Base-by-base conservation (phyloP, 495 filamentous ascomycete species). In the Penicillium desertorum region DNA sequence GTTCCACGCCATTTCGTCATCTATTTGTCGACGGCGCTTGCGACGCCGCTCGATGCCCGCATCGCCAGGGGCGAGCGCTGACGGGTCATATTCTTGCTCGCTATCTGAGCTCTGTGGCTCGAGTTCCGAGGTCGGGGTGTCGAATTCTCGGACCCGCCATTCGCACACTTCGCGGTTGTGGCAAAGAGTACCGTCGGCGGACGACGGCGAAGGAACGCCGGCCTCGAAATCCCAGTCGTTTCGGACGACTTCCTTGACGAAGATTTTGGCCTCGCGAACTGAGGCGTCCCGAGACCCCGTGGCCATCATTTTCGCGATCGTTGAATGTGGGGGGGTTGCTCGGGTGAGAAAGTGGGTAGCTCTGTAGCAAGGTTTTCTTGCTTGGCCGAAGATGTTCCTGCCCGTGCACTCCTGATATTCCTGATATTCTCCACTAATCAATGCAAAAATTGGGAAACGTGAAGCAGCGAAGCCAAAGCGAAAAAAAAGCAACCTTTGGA, bases 1-100 rank as follows among this genome's bases (percentile, higher is more conserved):
- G 59, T 97, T 98, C 89, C 89, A 95, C 17, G 71, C 66, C 80
- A 89, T 83, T 66, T 98, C 93, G 34, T 88, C 87, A 50, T 88
- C 80, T 51, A 88, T 67, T 32, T 73, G 70, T 10, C 75, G 79
- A 59, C 81, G 77, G 59, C 88, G 77, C 57, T 84, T 82, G 51
- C 80, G 76, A 44, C 86, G 83, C 37, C 83, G 78, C 53, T 82
- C 71, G 53, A 74, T 67, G 5, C 77, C 72, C 32, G 60, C 44
- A 29, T 62, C 62, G 7, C 49, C 59, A 12, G 43, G 17, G 19
- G 29, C 10, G 5, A 48, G 2, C 9, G 45, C 43, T 10, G 58
- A 39, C 10, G 49, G 45, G 3, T 57, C 62, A 10, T 34, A 23
- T 29, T 69, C 62, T 29, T 22, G 19, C 5, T 58, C 63, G 8